These are phyloP conservation scores for Dionaea muscipula DNA, from an alignment of 179 eudicot species.

Conservation along the genomic window DNA sequence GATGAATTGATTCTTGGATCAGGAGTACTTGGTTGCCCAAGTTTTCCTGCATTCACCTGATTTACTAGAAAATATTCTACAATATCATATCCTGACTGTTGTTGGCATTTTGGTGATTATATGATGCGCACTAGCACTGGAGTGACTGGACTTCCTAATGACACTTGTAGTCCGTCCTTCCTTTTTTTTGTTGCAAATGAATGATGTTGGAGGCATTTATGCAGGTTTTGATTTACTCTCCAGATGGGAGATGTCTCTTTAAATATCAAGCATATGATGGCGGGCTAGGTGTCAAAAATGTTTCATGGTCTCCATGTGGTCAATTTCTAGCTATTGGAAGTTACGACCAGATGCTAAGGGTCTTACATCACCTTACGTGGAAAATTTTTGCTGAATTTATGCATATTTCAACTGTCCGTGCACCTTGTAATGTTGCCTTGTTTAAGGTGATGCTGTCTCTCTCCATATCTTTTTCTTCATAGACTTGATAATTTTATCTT, in stretches of 20 bases:
- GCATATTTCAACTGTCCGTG: conserved; percentile 71
- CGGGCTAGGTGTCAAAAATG: conserved; percentile 85
- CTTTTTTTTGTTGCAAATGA: too few relatives aligned
- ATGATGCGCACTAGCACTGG: too few relatives aligned
- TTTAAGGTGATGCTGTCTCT: conserved; percentile 53
- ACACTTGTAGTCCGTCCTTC: too few relatives aligned
- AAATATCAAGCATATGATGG: conserved; percentile 98
- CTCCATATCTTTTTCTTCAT: conserved; percentile 3
- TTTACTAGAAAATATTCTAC: too few relatives aligned
- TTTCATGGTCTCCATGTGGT: conserved; percentile 97
- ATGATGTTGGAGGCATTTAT: conserved; percentile 6
- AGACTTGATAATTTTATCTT: not conserved
- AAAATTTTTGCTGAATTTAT: conserved; percentile 85
- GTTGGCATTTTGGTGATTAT: too few relatives aligned
- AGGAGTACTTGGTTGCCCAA: too few relatives aligned
- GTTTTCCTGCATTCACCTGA: too few relatives aligned
- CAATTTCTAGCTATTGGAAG: conserved; percentile 91
- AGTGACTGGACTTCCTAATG: too few relatives aligned
- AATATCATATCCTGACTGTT: too few relatives aligned
- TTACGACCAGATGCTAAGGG: conserved; percentile 89
- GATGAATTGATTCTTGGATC: too few relatives aligned
- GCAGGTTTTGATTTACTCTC: conserved; percentile 82
- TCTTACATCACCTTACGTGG: conserved; percentile 89
- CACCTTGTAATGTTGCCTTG: conserved; percentile 76
- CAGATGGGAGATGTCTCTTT: conserved; percentile 82